phyloP scores from a whole-genome alignment of 139 green algal genomes.

The Coelastrella sp. region DNA sequence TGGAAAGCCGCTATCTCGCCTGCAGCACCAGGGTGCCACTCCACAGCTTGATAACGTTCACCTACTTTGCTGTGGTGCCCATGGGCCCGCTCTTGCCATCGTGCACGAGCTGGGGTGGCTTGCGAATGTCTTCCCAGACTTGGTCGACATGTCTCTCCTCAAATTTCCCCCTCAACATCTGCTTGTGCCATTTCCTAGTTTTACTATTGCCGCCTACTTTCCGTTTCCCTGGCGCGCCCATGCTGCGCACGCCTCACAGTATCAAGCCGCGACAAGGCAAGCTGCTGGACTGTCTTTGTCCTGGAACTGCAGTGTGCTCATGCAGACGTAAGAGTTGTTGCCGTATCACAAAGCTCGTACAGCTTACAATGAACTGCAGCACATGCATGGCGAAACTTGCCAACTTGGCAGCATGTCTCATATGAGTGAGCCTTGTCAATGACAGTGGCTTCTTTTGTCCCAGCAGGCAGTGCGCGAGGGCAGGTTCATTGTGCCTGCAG shows the following conservation, averaged over 20 bases:
- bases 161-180: conserved; percentile 65
- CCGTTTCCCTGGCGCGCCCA: conserved; percentile 44
- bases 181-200: conserved; percentile 69
- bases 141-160: conserved; percentile 82
- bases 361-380: too few relatives aligned
- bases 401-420: too few relatives aligned
- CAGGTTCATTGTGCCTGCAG: too few relatives aligned
- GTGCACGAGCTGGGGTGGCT: conserved; percentile 70
- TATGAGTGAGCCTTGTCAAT: too few relatives aligned
- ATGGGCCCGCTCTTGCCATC: conserved; percentile 72
- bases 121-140: conserved; percentile 89
- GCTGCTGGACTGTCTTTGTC: too few relatives aligned
- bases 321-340: too few relatives aligned
- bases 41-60: neutral
- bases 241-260: neutral
- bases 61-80: conserved; percentile 69
- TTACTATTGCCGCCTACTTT: conserved; percentile 63
- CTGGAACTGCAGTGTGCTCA: too few relatives aligned
- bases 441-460: too few relatives aligned
- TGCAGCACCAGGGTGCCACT: neutral
- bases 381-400: too few relatives aligned
- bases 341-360: too few relatives aligned
- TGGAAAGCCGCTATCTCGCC: too few relatives aligned
- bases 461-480: too few relatives aligned
- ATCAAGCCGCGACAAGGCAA: neutral